Base-by-base conservation (phyloP, 2,329 filamentous ascomycete species). In the Stagonosporopsis vannaccii region DNA sequence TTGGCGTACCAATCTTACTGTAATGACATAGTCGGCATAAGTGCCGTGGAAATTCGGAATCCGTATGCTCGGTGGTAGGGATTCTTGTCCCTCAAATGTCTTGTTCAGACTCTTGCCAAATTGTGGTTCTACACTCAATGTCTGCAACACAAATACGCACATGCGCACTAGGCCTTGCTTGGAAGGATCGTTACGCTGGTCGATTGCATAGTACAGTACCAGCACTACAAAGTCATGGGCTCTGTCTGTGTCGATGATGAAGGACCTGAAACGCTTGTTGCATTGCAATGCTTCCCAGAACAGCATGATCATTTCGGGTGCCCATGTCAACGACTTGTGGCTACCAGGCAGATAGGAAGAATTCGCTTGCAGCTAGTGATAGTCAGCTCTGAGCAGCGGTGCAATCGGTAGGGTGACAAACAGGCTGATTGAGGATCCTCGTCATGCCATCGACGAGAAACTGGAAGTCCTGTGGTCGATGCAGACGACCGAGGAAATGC, bases 251-350 rank as follows among this genome's bases (percentile, higher is more conserved):
- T 99, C 95, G 61, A 98, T 94, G 69, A 99, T 95, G 76, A 97
- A 99, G 1, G 92, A 92, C 28, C 95, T 85, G 78, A 99, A 99
- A 56, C 94, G 86, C 78, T 97, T 98, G 78, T 99, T 99, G 83
- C 94, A 97, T 76, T 99, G 95, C 4, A 95, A 87, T 33, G 92
- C 87, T 79, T 99, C 95, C 95, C 95, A 99, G 72, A 98, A 97
- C 2, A 99, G 83, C 85, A 97, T 95, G 51, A 98, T 88, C 80
- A 96, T 96, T 77, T 99, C 95, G 1, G 95, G 93, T 0, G 93
- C 92, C 83, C 94, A 96, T 70, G 91, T 91, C 48, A 91, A 81
- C 0, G 90, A 85, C 43, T 89, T 85, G 68, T 96, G 91, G 35
- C 89, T 89, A 4, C 92, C 91, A 0, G 94, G 92, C 2, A 97